Base-by-base conservation (phyloP, 2,329 filamentous ascomycete species). In the Trichothecium sympodiale region DNA sequence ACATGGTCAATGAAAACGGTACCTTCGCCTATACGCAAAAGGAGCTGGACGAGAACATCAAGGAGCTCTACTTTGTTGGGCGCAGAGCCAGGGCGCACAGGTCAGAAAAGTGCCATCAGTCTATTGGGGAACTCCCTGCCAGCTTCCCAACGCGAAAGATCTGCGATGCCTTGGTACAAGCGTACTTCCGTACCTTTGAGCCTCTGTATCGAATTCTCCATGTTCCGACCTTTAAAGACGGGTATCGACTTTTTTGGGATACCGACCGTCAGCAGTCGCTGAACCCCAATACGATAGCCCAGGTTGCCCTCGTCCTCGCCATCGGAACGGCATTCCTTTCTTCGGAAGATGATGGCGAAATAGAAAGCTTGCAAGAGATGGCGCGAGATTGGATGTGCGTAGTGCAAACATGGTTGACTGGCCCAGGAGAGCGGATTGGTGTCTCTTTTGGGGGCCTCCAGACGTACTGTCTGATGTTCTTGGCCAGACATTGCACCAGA, bases 151-250 rank as follows among this genome's bases (percentile, higher is more conserved):
- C 25, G 6, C 46, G 40, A 28, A 13, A 26, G 4, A 40, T 38
- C 7, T 51, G 48, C 13, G 40, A 48, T 34, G 41, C 38, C 16
- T 45, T 51, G 6, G 31, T 48, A 17, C 37, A 37, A 10, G 41
- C 44, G 17, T 51, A 51, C 29, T 39, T 51, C n/a, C 44, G 45
- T 13, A 48, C 48, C 10, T 36, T 51, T 5, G 48, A 51, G 18
- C 48, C 48, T 4, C 5, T 51, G 32, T 51, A 51, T 30, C 45
- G 48, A 10, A 40, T 50, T 17, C 27, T 51, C 7, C 46, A 50
- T 26, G 23, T 51, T 31, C 45, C 48, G 1, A 41, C 44, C 4
- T 48, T 50, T 14, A 41, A 41, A 42, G 41, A 35, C 15, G 46
- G 50, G 18, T 50, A 50, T 17, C 31, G 34, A 12, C 42, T 38